Evolutionary conservation across 2,329 filamentous ascomycete genomes (phyloP).

Genomic region (Aspergillus flavus): DNA sequence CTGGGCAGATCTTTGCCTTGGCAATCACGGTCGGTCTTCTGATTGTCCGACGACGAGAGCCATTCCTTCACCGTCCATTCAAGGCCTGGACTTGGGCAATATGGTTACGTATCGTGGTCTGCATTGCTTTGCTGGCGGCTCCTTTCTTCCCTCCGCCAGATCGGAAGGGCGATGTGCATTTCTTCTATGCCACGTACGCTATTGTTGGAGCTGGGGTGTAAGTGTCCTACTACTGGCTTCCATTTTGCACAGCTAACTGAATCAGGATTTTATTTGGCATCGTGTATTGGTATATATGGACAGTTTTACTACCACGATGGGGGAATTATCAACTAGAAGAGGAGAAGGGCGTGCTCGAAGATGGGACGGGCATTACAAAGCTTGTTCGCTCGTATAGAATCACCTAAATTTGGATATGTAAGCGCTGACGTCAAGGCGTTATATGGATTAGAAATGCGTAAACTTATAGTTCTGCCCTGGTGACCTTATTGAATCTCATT

Average conservation of each 20-base stretch:
- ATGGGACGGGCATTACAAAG: constrained; percentile 69
- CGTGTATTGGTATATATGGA: constrained; percentile 71
- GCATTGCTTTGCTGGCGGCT: constrained; percentile 58
- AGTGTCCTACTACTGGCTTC: constrained; percentile 30
- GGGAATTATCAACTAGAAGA: constrained; percentile 66
- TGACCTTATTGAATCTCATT: not conserved
- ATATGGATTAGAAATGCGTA: constrained; percentile 9
- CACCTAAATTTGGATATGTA: not conserved
- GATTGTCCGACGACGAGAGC: constrained; percentile 61
- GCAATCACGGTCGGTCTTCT: constrained; percentile 62
- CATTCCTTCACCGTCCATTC: constrained; percentile 65
- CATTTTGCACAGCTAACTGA: constrained; percentile 15
- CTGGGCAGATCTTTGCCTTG: constrained; percentile 62
- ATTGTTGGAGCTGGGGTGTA: constrained; percentile 52
- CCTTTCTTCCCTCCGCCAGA: constrained; percentile 63
- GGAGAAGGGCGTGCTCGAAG: constrained; percentile 59
- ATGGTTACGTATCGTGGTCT: constrained; percentile 56
- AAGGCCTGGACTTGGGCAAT: constrained; percentile 66
- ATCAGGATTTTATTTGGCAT: constrained; percentile 60
- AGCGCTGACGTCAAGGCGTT: not conserved
- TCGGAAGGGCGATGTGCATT: constrained; percentile 48
- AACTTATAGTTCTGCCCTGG: not conserved
- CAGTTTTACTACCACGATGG: constrained; percentile 61
- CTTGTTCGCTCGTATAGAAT: constrained; percentile 43
- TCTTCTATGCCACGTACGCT: constrained; percentile 58